Evolutionary conservation across 371 early-diverging fungal genomes (phyloP).

Genomic region (Apophysomyces sp.): DNA sequence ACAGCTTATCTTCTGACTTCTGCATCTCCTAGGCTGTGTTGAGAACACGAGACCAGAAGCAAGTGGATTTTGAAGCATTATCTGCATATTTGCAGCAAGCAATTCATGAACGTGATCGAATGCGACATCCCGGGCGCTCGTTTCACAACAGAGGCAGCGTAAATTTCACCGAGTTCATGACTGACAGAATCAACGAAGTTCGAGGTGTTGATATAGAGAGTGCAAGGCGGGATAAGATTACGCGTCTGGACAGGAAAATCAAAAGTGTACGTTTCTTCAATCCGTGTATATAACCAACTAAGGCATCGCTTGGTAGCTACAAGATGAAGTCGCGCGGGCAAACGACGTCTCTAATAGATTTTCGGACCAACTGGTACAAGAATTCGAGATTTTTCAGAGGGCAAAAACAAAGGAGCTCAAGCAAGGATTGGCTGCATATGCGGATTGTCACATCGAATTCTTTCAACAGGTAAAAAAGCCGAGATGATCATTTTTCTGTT

Average conservation of each 20-base stretch:
- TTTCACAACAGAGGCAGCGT: slow-evolving; percentile 44
- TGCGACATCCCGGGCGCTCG: slow-evolving; percentile 47
- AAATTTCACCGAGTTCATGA: slow-evolving; percentile 75
- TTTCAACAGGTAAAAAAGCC: slow-evolving; percentile 40
- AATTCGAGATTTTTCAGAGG: slow-evolving; percentile 78
- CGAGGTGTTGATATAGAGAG: slow-evolving; percentile 77
- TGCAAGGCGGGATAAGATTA: slow-evolving; percentile 69
- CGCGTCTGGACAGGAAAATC: slow-evolving; percentile 68
- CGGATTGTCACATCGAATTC: slow-evolving; percentile 78
- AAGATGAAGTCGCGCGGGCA: slow-evolving; percentile 73
- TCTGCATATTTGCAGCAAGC: slow-evolving; percentile 69
- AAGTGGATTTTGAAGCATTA: slow-evolving; percentile 89
- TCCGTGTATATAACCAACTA: background rate
- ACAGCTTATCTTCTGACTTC: background rate
- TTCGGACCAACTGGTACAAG: slow-evolving; percentile 74
- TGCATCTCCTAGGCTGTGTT: slow-evolving; percentile 60
- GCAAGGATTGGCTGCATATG: slow-evolving; percentile 70
- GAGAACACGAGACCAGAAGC: slow-evolving; percentile 87
- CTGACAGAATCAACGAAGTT: slow-evolving; percentile 83
- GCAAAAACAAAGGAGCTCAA: slow-evolving; percentile 80
- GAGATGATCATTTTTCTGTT: background rate
- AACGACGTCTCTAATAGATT: slow-evolving; percentile 70
- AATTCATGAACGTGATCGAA: slow-evolving; percentile 59
- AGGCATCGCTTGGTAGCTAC: slow-evolving; percentile 52
- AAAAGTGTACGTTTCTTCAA: slow-evolving; percentile 52